Percentiles rank a stretch among this genome's conserved stretches.
phyloP scores from a whole-genome alignment of 2,329 filamentous ascomycete species.

The Magnaporthiopsis incrustans region DNA sequence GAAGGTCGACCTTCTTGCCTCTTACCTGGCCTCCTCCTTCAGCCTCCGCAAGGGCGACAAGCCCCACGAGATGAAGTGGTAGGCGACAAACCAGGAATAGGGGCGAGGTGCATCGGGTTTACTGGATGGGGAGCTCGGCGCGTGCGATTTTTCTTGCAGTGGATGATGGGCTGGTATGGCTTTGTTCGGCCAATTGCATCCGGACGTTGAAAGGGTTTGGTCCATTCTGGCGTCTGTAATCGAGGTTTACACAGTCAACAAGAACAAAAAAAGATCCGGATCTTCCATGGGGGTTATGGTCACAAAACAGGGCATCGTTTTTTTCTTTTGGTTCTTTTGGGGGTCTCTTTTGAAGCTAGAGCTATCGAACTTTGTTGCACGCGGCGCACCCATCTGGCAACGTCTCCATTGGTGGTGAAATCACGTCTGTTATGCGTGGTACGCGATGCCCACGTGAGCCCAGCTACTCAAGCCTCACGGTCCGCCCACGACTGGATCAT shows the following conservation, averaged over 20 bases:
- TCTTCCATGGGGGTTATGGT: constrained; percentile 3
- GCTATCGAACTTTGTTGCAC: not conserved
- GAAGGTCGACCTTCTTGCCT: constrained; percentile 90
- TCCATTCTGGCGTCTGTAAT: constrained; percentile 61
- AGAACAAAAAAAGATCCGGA: constrained; percentile 29
- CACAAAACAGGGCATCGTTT: not conserved
- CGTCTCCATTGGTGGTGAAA: not conserved
- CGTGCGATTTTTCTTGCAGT: constrained; percentile 3
- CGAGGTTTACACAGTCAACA: constrained; percentile 51
- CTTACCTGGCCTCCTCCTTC: constrained; percentile 94
- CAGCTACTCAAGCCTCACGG: constrained; percentile 26
- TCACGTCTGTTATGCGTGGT: no score
- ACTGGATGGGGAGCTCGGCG: constrained; percentile 6
- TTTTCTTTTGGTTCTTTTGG: not conserved
- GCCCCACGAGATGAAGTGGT: constrained; percentile 99
- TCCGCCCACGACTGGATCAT: constrained; percentile 80
- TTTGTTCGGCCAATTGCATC: constrained; percentile 57
- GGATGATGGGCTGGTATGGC: constrained; percentile 37
- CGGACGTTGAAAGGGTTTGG: constrained; percentile 56
- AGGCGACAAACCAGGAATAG: constrained; percentile 38
- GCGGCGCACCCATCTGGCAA: not conserved
- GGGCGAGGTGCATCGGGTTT: constrained; percentile 18
- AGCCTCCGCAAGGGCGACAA: constrained; percentile 98
- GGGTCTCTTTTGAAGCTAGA: not conserved
- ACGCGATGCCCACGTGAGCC: no score